A percentile compares a stretch with the other conserved stretches of the same genome.
These are phyloP conservation scores for Podaxis rugospora DNA, from an alignment of 768 basidiomycete genomes.

Conservation along the genomic window DNA sequence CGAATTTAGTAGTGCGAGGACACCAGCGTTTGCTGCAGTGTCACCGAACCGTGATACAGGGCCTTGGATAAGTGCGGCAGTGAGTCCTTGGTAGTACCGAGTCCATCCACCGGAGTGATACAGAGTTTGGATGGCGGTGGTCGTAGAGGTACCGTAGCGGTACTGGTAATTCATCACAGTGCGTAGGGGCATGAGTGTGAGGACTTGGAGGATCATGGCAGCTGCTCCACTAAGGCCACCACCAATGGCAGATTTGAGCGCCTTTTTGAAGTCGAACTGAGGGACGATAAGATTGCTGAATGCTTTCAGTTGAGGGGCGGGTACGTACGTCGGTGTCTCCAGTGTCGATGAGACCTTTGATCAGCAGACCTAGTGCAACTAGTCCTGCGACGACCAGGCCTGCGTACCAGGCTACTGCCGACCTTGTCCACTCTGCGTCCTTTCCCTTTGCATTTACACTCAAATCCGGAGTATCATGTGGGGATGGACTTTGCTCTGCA, in stretches of 20 bases:
- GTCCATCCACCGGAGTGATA: constrained; percentile 76
- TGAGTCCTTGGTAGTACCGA: constrained; percentile 86
- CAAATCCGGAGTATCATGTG: background rate
- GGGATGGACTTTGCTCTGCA: background rate
- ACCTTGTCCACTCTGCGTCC: background rate
- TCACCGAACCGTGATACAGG: constrained; percentile 88
- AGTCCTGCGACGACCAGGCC: constrained; percentile 31
- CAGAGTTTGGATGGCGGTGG: constrained; percentile 59
- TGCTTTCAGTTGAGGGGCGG: background rate
- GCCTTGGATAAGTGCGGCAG: constrained; percentile 83
- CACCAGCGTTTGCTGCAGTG: constrained; percentile 91
- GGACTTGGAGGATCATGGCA: constrained; percentile 93
- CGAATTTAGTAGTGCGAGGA: constrained; percentile 77
- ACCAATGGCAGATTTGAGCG: constrained; percentile 79
- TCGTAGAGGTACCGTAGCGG: constrained; percentile 76
- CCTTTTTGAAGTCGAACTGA: constrained; percentile 77
- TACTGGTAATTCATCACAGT: constrained; percentile 99
- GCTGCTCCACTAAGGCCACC: constrained; percentile 90
- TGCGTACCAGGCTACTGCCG: constrained; percentile 18
- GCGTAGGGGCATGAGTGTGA: constrained; percentile 90
- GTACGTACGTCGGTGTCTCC: constrained; percentile 60
- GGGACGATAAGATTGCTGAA: background rate
- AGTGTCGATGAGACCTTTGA: constrained; percentile 69
- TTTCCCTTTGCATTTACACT: background rate
- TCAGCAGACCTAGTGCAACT: constrained; percentile 43